Evolutionary conservation across 2,329 filamentous ascomycete genomes (phyloP).

Genomic region (Cucurbitaria berberidis): DNA sequence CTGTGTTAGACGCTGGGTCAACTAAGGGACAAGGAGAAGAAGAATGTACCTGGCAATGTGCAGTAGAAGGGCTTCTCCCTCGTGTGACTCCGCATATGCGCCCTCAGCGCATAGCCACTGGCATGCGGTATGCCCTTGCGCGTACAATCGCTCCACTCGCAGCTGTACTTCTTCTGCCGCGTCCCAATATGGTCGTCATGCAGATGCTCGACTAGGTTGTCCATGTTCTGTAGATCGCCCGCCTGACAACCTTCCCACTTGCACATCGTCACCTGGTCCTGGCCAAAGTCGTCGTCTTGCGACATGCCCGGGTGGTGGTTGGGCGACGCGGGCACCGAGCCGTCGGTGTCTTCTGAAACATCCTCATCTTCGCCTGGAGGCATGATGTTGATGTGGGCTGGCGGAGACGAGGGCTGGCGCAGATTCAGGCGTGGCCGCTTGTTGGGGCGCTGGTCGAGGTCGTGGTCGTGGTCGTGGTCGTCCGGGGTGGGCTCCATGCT

Average conservation of each 20-base stretch:
- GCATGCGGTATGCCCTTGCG: conserved; percentile 91
- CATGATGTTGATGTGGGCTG: conserved; percentile 20
- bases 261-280: conserved; percentile 56
- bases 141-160: conserved; percentile 69
- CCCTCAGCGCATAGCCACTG: conserved; percentile 92
- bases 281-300: conserved; percentile 51
- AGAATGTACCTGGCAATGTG: conserved; percentile 81
- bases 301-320: conserved; percentile 49
- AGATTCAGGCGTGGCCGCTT: conserved; percentile 47
- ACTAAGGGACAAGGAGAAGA: neutral
- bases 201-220: conserved; percentile 58
- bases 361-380: conserved; percentile 58
- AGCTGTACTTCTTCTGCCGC: conserved; percentile 31
- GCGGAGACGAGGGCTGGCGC: conserved; percentile 45
- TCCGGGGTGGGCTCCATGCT: conserved; percentile 51
- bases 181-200: conserved; percentile 94
- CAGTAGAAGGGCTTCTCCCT: conserved; percentile 99
- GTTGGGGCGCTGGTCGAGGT: conserved; percentile 52
- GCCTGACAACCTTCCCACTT: conserved; percentile 60
- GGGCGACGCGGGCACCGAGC: conserved; percentile 68
- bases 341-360: conserved; percentile 89
- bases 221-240: conserved; percentile 58
- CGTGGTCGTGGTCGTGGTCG: too few relatives aligned
- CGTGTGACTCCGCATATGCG: conserved; percentile 97
- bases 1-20: neutral